phyloP scores from a whole-genome alignment of 2,329 filamentous ascomycete species.

The Neonectria neomacrospora region DNA sequence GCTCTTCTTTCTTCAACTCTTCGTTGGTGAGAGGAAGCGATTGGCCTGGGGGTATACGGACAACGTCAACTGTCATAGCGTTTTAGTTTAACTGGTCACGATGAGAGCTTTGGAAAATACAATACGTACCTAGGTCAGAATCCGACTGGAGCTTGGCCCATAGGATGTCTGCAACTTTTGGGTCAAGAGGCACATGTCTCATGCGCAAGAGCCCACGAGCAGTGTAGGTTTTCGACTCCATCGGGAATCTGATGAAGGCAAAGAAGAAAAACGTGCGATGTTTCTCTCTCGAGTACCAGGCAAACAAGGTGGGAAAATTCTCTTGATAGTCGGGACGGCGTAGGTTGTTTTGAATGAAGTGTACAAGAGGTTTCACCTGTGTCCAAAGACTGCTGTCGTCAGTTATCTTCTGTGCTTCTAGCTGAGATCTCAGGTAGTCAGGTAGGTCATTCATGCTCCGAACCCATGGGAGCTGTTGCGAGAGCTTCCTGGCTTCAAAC shows the following conservation, averaged over 20 bases:
- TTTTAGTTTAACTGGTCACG: constrained; percentile 19
- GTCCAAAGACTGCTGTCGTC: constrained; percentile 43
- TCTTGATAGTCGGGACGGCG: constrained; percentile 30
- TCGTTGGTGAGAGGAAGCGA: constrained; percentile 44
- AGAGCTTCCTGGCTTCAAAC: constrained; percentile 37
- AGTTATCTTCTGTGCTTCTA: constrained; percentile 47
- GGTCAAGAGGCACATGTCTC: constrained; percentile 41
- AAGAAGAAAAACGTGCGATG: constrained; percentile 55
- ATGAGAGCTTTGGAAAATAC: neutral
- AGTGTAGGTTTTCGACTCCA: constrained; percentile 58
- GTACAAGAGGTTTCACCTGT: constrained; percentile 49
- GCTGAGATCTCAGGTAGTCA: constrained; percentile 41
- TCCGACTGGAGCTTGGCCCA: constrained; percentile 52
- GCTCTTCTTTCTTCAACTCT: neutral
- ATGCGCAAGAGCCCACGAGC: constrained; percentile 57
- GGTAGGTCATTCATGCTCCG: constrained; percentile 34
- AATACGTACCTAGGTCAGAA: constrained; percentile 54
- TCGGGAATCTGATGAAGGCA: constrained; percentile 52
- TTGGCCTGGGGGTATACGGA: constrained; percentile 41
- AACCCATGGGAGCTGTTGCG: constrained; percentile 36
- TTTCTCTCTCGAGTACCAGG: constrained; percentile 49
- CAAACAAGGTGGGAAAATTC: constrained; percentile 53
- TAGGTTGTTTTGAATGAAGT: constrained; percentile 47
- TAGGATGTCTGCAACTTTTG: constrained; percentile 45
- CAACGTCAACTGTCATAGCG: constrained; percentile 44